A percentile compares a stretch with the other conserved stretches of the same genome.
Evolutionary conservation across 108 stramenopile species (phyloP).

Genomic region (Hondaea fermentalgiana): DNA sequence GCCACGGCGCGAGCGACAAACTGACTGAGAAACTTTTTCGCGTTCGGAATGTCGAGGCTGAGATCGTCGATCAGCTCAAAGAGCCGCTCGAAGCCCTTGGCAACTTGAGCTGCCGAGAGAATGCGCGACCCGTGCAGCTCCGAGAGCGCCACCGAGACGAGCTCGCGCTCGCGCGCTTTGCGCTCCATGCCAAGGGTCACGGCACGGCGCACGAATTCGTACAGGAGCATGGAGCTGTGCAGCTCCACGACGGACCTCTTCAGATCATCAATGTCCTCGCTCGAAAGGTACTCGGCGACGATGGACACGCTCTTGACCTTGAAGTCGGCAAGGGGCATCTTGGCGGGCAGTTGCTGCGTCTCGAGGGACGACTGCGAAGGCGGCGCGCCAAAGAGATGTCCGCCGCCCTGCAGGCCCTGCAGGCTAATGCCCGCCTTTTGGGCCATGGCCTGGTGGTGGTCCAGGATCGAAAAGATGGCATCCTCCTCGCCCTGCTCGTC

Average conservation of each 20-base stretch:
- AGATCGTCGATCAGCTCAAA: conserved; percentile 75
- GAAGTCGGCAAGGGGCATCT: conserved; percentile 18
- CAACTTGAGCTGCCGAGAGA: conserved; percentile 62
- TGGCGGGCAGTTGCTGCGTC: not conserved
- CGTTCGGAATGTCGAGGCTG: conserved; percentile 76
- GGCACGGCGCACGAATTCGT: conserved; percentile 64
- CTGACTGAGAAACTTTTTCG: conserved; percentile 62
- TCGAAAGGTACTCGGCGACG: not conserved
- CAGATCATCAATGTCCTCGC: conserved; percentile 22
- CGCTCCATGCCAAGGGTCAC: conserved; percentile 67
- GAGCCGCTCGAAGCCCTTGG: conserved; percentile 69
- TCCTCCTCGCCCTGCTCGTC: not conserved
- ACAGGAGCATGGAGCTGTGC: conserved; percentile 18
- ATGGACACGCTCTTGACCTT: not conserved
- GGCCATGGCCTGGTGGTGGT: not conserved
- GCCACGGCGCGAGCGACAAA: conserved; percentile 86
- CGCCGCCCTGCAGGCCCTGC: not conserved
- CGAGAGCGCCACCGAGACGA: conserved; percentile 66
- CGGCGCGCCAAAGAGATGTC: not conserved
- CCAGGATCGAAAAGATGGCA: not conserved
- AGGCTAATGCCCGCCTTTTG: not conserved
- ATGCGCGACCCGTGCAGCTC: conserved; percentile 65
- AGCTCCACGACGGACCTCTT: conserved; percentile 19
- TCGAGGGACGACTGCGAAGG: not conserved
- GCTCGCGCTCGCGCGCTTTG: conserved; percentile 70